Evolutionary conservation across 75 land plant species (phyloP), one percentile per base, ranked within the genome.

Genomic region (Selaginella moellendorffii): DNA sequence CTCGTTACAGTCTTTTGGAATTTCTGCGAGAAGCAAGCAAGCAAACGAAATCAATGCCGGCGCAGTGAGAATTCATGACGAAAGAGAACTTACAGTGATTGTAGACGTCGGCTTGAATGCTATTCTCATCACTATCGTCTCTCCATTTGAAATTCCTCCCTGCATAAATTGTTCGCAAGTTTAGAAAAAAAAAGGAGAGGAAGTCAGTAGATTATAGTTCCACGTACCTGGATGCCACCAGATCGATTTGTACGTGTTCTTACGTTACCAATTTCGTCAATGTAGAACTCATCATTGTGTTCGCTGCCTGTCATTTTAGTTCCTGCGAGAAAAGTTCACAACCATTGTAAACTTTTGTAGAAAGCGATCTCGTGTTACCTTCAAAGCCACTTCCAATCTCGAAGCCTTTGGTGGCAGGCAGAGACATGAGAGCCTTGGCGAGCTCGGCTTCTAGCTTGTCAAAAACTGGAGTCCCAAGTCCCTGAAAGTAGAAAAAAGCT

Each of bases 201-300:
- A n/a, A n/a, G n/a, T n/a, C n/a, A n/a, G n/a, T n/a, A n/a, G n/a
- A n/a, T n/a, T n/a, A n/a, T n/a, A n/a, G n/a, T n/a, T n/a, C n/a
- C n/a, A n/a, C n/a, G 5, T 24, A 19, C 21, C 21, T 56, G 24
- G 9, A 56, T 56, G 59, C 59, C 59, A 8, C 59, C 59, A 5
- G 19, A 19, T 56, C 59, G 5, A 21, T 56, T 56, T 56, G 59
- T 56, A 2, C 59, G 19, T 19, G 59, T 56, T 19, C 59, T 56
- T 19, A 56, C 59, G n/a, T 56, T 56, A 21, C 59, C 59, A 19
- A 9, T 56, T 8, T 56, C 24, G n/a, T 56, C 59, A 56, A 56
- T 56, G n/a, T 56, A 56, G 24, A 56, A 56, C 59, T 56, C 59
- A 21, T 56, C 59, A 56, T 56, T 56, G 59, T 56, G 59, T 19